These are phyloP conservation scores for Salix koriyanagi DNA, from an alignment of 345 rosid genomes.

Conservation along the genomic window DNA sequence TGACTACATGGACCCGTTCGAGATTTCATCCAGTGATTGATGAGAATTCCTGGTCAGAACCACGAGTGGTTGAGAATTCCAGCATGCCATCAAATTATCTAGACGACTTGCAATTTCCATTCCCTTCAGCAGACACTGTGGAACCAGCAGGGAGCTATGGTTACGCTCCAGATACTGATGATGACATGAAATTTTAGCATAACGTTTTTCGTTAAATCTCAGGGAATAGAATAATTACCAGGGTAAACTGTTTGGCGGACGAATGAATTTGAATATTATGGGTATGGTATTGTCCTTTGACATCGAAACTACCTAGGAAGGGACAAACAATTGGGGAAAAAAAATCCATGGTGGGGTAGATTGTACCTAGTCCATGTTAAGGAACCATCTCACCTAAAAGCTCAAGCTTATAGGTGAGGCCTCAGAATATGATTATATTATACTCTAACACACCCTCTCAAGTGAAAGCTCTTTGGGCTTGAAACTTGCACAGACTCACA, in stretches of 20 bases:
- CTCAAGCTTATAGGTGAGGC: no score
- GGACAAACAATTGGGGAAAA: no score
- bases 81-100: slow-evolving; percentile 9
- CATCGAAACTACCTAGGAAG: no score
- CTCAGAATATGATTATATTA: no score
- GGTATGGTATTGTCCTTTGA: no score
- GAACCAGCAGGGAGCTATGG: slow-evolving; percentile 6
- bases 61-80: slow-evolving; percentile 14
- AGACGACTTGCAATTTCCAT: slow-evolving; percentile 28
- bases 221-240: slow-evolving; percentile 29
- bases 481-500: no score
- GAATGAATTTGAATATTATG: no score
- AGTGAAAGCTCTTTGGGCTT: no score
- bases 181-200: slow-evolving; percentile 62
- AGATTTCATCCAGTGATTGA: slow-evolving; percentile 48
- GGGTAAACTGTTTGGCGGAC: neutral
- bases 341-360: no score
- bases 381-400: no score
- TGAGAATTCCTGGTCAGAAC: slow-evolving; percentile 63
- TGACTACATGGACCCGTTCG: slow-evolving; percentile 27
- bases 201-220: slow-evolving; percentile 51
- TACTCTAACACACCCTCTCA: no score
- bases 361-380: no score
- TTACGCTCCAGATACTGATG: slow-evolving; percentile 18
- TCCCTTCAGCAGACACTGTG: slow-evolving; percentile 15